These are phyloP conservation scores for Mortierella sp. DNA, from an alignment of 371 early-diverging fungal genomes.

Conservation along the genomic window DNA sequence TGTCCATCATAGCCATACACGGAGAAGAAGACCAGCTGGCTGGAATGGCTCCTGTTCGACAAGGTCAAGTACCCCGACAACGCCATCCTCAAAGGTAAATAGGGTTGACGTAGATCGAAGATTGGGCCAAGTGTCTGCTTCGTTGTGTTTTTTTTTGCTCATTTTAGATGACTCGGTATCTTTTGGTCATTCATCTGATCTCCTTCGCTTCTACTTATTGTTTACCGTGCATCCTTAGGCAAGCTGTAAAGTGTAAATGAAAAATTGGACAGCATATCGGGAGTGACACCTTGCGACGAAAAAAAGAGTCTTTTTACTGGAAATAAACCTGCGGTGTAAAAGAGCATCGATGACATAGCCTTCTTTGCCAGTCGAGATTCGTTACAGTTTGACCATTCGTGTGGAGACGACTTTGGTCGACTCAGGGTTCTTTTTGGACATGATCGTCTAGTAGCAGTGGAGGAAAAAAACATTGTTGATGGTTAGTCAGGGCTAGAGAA, in stretches of 20 bases:
- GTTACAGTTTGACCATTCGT: slow-evolving; percentile 26
- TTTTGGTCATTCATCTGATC: background rate
- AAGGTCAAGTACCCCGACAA: slow-evolving; percentile 34
- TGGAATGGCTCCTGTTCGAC: slow-evolving; percentile 33
- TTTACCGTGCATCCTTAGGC: background rate
- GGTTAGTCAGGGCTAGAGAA: background rate
- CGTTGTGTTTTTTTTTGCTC: background rate
- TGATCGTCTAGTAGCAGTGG: slow-evolving; percentile 19
- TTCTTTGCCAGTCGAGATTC: background rate
- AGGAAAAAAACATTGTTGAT: background rate
- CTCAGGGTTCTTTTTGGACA: slow-evolving; percentile 31
- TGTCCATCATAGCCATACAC: slow-evolving; percentile 33
- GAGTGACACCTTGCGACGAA: background rate
- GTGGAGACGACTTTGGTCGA: slow-evolving; percentile 25
- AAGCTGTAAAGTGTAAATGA: background rate
- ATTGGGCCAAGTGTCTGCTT: background rate
- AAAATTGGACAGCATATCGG: background rate
- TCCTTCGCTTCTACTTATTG: background rate
- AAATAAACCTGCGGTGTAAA: slow-evolving; percentile 8
- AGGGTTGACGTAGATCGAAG: background rate
- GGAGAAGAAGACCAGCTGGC: slow-evolving; percentile 42
- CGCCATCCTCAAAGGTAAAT: slow-evolving; percentile 51
- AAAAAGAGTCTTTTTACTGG: background rate
- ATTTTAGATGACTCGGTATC: background rate
- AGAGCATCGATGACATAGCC: too few relatives aligned